Percentiles rank a stretch among this genome's conserved stretches.
Conservation (phyloP, 371 early-diverging fungal species). For the Thermomucor indicae-seudaticae region DNA sequence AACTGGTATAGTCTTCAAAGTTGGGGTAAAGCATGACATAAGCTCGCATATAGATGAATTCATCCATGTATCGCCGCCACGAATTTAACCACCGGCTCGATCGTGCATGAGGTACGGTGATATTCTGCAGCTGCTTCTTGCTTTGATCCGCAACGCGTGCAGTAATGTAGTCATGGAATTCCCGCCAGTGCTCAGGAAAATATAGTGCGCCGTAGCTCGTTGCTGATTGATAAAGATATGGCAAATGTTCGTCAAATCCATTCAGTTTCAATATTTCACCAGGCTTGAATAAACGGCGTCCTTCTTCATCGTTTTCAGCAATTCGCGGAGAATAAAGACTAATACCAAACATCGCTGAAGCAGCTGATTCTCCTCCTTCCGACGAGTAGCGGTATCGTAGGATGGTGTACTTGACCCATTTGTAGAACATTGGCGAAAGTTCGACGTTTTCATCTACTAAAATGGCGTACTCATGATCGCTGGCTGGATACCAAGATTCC, state of each 20-base stretch:
- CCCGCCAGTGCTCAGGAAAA: constrained; percentile 67
- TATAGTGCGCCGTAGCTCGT: constrained; percentile 53
- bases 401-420: constrained; percentile 55
- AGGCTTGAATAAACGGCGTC: constrained; percentile 20
- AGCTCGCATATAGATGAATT: constrained; percentile 55
- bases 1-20: constrained; percentile 41
- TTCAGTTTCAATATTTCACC: constrained; percentile 16
- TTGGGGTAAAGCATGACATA: constrained; percentile 63
- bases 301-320: constrained; percentile 29
- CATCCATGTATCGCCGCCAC: constrained; percentile 62
- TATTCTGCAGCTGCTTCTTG: constrained; percentile 36
- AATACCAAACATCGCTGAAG: constrained; percentile 50
- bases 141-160: constrained; percentile 48
- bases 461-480: constrained; percentile 55
- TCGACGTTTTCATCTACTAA: constrained; percentile 55
- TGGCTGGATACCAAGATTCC: constrained; percentile 62
- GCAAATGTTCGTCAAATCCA: constrained; percentile 25
- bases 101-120: constrained; percentile 38
- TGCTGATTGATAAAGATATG: constrained; percentile 52
- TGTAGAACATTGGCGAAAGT: constrained; percentile 53
- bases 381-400: constrained; percentile 48
- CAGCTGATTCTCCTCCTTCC: constrained; percentile 10
- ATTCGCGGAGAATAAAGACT: constrained; percentile 56
- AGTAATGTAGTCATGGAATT: constrained; percentile 62
- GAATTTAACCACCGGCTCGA: constrained; percentile 57